Base-by-base conservation (phyloP, 495 filamentous ascomycete genomes). In the Talaromyces proteolyticus region DNA sequence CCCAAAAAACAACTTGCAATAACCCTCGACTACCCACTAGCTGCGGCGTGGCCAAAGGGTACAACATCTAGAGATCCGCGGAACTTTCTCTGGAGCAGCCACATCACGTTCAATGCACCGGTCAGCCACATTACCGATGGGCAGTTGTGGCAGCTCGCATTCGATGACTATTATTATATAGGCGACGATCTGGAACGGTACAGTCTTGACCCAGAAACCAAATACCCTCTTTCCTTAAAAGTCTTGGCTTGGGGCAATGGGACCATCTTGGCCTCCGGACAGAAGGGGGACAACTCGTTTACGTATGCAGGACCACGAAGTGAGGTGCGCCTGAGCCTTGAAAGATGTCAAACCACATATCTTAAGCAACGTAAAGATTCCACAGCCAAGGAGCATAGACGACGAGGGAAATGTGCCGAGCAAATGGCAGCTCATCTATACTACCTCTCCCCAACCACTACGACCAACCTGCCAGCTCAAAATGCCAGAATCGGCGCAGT, bases 211-310 rank as follows among this genome's bases (percentile, higher is more conserved):
- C 19, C 19, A 44, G 25, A 12, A 49, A 41, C 11, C 23, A 29
- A 23, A 23, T 39, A 18, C 25, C 24, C 6, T 6, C 5, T 29
- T 19, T 49, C 49, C 39, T 52, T 56, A 47, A 49, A 44, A 23
- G 50, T 56, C 17, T 39, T 56, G 8, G 54, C 54, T 26, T 52
- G 42, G 29, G 44, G 34, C 40, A 52, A 52, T 16, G 45, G 52
- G 39, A 48, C 52, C 34, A 52, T 53, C 39, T 44, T 56, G 4
- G 54, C 44, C 3, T 52, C 49, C 20, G 51, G 49, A 36, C 23
- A 49, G 44, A 53, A 53, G 44, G 26, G 41, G n/a, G 43, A 23
- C 20, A 43, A 49, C 47, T 38, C 45, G 6, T 53, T 48, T 39
- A 42, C 23, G 12, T 44, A 42, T 22, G 42, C 20, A 2, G 22